phyloP scores from a whole-genome alignment of 179 eudicot genomes.

The Vitellaria paradoxa region DNA sequence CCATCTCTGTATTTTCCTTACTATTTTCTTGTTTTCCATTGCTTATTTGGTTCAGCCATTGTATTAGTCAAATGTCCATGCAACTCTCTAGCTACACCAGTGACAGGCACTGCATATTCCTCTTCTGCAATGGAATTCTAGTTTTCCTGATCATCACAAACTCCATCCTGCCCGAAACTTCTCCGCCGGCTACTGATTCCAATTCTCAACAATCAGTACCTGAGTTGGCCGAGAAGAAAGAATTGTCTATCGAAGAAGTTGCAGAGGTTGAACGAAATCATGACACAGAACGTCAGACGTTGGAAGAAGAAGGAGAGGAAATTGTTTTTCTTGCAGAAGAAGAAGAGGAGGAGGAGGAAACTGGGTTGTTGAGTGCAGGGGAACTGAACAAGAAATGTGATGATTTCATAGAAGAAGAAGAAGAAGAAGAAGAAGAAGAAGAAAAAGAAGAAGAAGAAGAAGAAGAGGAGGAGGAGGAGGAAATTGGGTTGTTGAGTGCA shows the following conservation, averaged over 20 bases:
- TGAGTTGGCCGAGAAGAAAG: constrained; percentile 12
- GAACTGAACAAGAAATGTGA: constrained; percentile 60
- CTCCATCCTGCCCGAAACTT: constrained; percentile 19
- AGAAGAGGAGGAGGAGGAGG: no score
- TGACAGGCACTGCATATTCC: constrained; percentile 38
- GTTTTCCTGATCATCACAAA: constrained; percentile 27
- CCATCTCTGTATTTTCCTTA: constrained; percentile 24
- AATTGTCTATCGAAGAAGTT: constrained; percentile 1
- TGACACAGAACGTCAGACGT: no score
- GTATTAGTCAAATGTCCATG: not conserved
- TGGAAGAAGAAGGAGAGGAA: no score
- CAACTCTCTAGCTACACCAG: constrained; percentile 18
- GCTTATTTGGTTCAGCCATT: not conserved
- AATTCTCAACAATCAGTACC: constrained; percentile 3
- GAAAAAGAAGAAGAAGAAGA: no score
- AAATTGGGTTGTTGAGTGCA: no score
- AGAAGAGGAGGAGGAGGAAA: not conserved
- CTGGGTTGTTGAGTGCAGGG: constrained; percentile 29
- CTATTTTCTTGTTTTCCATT: constrained; percentile 19
- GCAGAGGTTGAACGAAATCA: not conserved
- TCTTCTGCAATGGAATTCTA: constrained; percentile 38
- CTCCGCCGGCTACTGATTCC: not conserved
- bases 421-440: no score
- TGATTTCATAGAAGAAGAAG: constrained; percentile 49
- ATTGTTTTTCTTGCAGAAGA: no score